phyloP scores from a whole-genome alignment of 257 asterid species.

The Solanum rostratum region DNA sequence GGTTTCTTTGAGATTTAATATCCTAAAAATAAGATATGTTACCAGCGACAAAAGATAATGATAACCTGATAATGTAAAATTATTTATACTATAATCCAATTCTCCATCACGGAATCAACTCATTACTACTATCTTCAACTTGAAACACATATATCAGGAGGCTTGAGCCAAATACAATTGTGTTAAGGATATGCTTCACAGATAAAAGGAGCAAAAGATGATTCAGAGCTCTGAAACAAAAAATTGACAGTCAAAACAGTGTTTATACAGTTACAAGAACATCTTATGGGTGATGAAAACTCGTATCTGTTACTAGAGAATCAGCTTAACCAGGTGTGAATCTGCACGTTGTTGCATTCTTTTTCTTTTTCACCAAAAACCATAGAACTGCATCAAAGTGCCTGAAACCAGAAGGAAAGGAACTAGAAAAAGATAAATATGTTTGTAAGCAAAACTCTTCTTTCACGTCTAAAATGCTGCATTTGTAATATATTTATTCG shows the following conservation, averaged over 20 bases:
- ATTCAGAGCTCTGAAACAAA: not conserved
- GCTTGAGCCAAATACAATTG: not conserved
- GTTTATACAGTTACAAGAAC: not conserved
- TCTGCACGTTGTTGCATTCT: not conserved
- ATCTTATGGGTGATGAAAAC: not conserved
- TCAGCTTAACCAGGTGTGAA: not conserved
- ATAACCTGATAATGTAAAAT: not conserved
- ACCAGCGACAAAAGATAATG: not conserved
- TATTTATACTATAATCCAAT: not conserved
- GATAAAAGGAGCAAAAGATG: not conserved
- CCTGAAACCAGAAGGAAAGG: not conserved
- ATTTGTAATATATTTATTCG: not conserved
- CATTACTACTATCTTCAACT: not conserved
- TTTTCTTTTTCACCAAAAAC: not conserved
- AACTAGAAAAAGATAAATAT: not conserved
- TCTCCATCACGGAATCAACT: not conserved
- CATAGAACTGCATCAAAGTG: not conserved
- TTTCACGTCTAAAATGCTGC: not conserved
- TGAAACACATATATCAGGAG: not conserved
- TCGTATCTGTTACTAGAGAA: not conserved
- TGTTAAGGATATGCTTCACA: not conserved
- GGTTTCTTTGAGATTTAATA: not conserved
- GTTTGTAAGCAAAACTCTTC: not conserved
- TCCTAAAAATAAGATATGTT: not conserved
- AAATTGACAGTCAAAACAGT: not conserved